A percentile compares a stretch with the other conserved stretches of the same genome.
These are phyloP conservation scores for Penicillium sp. DNA, from an alignment of 2,329 filamentous ascomycete species.

Conservation along the genomic window DNA sequence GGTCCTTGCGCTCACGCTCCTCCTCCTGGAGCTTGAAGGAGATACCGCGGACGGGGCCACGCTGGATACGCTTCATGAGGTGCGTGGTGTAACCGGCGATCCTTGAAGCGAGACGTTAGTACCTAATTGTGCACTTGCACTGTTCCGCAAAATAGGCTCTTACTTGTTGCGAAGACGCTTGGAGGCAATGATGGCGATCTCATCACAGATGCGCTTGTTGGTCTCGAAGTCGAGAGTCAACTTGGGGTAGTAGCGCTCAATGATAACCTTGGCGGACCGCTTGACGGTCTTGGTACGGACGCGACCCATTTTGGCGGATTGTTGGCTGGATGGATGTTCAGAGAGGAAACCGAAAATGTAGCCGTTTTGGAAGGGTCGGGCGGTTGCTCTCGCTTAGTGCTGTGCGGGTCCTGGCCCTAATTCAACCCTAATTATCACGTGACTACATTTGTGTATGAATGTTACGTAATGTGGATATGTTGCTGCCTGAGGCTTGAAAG, in stretches of 20 bases:
- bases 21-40: constrained; percentile 99
- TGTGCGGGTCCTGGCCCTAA: constrained; percentile 24
- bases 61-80: constrained; percentile 99
- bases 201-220: constrained; percentile 99
- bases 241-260: constrained; percentile 96
- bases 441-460: background rate
- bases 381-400: constrained; percentile 23
- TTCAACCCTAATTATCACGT: constrained; percentile 12
- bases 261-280: constrained; percentile 98
- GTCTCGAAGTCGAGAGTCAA: constrained; percentile 99
- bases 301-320: constrained; percentile 47
- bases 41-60: constrained; percentile 97
- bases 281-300: constrained; percentile 60
- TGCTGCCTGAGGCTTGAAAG: background rate
- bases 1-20: constrained; percentile 99
- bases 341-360: constrained; percentile 9
- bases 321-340: constrained; percentile 32
- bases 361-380: constrained; percentile 16
- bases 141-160: too few species aligned
- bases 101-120: constrained; percentile 35
- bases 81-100: constrained; percentile 87
- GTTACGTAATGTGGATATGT: background rate
- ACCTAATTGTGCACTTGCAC: too few species aligned
- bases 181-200: constrained; percentile 97
- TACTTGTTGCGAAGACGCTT: constrained; percentile 98